Conservation (phyloP, 176 grass and related monocot genomes). For the Triticum timopheevii region DNA sequence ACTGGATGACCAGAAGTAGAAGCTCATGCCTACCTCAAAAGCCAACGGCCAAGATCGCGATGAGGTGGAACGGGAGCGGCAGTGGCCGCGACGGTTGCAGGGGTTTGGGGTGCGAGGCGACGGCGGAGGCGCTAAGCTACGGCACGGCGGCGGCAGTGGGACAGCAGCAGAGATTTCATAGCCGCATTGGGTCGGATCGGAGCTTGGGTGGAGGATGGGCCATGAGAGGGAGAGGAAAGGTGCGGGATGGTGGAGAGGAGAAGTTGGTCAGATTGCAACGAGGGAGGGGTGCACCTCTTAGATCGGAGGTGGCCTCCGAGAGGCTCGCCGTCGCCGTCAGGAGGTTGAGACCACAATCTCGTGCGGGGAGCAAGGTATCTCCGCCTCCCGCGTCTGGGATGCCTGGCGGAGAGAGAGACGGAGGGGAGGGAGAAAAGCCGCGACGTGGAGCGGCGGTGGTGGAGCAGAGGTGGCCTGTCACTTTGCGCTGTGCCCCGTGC, state of each 20-base stretch:
- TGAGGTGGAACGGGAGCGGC: background rate
- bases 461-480: slow-evolving; percentile 5
- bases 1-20: background rate
- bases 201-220: background rate
- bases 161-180: background rate
- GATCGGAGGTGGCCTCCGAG: slow-evolving; percentile 17
- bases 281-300: slow-evolving; percentile 16
- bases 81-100: background rate
- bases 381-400: background rate
- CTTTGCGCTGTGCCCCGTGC: background rate
- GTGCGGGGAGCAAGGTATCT: slow-evolving; percentile 5
- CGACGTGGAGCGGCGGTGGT: slow-evolving; percentile 21
- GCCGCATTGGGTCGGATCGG: slow-evolving; percentile 16
- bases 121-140: background rate
- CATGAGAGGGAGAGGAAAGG: background rate
- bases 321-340: slow-evolving; percentile 11
- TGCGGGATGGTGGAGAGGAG: background rate
- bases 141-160: background rate
- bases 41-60: slow-evolving; percentile 6
- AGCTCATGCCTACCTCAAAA: background rate
- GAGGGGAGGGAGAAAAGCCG: background rate
- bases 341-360: slow-evolving; percentile 30
- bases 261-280: background rate
- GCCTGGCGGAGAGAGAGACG: background rate
- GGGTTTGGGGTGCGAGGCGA: background rate